phyloP scores from a whole-genome alignment of 345 rosid species.

The Rhizophora apiculata region DNA sequence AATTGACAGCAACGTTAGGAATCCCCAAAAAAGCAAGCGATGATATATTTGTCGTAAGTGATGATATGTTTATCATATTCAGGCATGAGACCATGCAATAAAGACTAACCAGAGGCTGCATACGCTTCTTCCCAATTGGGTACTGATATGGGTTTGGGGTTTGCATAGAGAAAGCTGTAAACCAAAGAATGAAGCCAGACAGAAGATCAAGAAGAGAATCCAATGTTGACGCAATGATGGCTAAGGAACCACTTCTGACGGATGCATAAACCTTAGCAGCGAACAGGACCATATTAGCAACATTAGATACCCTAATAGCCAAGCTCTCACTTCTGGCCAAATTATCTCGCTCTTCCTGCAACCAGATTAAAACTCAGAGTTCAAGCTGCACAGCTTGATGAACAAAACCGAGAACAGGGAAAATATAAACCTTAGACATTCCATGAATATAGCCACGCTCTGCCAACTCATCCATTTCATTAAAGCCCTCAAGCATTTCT shows the following conservation, averaged over 20 bases:
- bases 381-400: conserved; percentile 1
- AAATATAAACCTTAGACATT: conserved; percentile 65
- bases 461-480: conserved; percentile 91
- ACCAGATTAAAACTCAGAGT: conserved; percentile 15
- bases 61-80: background rate
- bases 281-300: conserved; percentile 92
- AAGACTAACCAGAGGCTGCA: conserved; percentile 93
- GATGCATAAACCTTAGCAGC: conserved; percentile 96
- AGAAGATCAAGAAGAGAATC: conserved; percentile 98
- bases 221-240: conserved; percentile 92
- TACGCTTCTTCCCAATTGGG: conserved; percentile 95
- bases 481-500: conserved; percentile 94
- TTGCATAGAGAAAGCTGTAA: conserved; percentile 97
- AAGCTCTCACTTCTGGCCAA: conserved; percentile 86
- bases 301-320: conserved; percentile 86
- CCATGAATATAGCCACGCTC: conserved; percentile 90
- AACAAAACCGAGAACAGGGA: conserved; percentile 4
- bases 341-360: conserved; percentile 80
- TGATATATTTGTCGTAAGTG: background rate
- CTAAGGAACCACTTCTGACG: conserved; percentile 79
- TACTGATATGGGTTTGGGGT: conserved; percentile 92
- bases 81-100: background rate
- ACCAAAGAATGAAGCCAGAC: conserved; percentile 98
- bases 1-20: too few relatives aligned
- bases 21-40: too few relatives aligned